Evolutionary conservation across 257 asterid species (phyloP), one percentile per base, ranked within the genome.

Genomic region (Coffea canephora): DNA sequence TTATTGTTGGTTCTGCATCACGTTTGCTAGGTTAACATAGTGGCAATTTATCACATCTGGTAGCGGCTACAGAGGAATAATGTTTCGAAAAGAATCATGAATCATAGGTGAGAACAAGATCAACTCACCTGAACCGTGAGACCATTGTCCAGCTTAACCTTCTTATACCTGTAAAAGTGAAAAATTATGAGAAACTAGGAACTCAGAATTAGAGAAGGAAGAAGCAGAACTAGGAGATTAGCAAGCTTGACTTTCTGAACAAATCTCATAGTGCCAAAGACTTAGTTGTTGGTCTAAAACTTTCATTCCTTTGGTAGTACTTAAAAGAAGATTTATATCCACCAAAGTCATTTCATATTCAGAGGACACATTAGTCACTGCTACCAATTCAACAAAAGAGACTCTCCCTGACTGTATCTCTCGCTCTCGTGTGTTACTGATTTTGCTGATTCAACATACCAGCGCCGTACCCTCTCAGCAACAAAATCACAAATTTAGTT

Each of bases 91-190:
- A 15, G 31, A 59, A 27, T 16, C 19, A 27, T 34, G 31, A 69
- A 39, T 45, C 27, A 19, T n/a, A 62, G 23, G 16, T 64, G 7
- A 15, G 54, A 9, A 69, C n/a, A 64, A 67, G 76, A 75, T 79
- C 39, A 83, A 77, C 83, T 88, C 86, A 93, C 99, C 97, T 91
- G 96, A 84, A 91, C 83, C 66, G 90, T 86, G 76, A 92, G 83
- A 82, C 99, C 98, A 89, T 95, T 93, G 71, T 95, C 97, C 97
- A 95, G 84, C 85, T 86, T 81, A 83, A 88, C 97, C 93, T 83
- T 92, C 90, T 95, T 95, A 81, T 89, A 90, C 89, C 98, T 95
- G 93, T 71, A 81, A 79, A 73, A 78, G 52, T 71, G 10, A 36
- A 10, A 31, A 78, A 34, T 25, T 52, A 48, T 25, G 71, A 76